phyloP scores from a whole-genome alignment of 495 filamentous ascomycete genomes.

The Talaromyces stipitatus region DNA sequence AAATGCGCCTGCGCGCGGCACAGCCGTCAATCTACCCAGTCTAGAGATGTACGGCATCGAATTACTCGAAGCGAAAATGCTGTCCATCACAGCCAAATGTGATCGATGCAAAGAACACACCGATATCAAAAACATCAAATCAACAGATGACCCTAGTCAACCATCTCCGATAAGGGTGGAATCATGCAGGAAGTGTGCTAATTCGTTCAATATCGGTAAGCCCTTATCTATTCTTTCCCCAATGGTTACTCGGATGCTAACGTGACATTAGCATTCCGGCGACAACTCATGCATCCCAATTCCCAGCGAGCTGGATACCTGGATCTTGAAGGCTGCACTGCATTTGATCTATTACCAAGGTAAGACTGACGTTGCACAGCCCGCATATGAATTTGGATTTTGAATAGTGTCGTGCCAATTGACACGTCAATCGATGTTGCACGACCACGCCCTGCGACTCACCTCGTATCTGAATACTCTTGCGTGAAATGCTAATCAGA shows the following conservation, averaged over 20 bases:
- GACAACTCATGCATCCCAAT: conserved; percentile 68
- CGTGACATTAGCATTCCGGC: conserved; percentile 49
- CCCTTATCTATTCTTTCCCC: not conserved
- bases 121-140: conserved; percentile 61
- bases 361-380: conserved; percentile 19
- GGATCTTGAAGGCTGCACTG: conserved; percentile 70
- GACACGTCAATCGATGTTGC: not conserved
- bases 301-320: conserved; percentile 76
- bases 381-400: not conserved
- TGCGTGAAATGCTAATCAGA: not conserved
- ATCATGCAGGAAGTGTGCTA: conserved; percentile 73
- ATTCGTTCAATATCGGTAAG: conserved; percentile 51
- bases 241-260: not conserved
- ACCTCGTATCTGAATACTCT: not conserved
- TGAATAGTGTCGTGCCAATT: not conserved
- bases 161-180: conserved; percentile 27
- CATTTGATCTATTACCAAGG: conserved; percentile 75
- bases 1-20: conserved; percentile 50
- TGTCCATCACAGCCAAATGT: conserved; percentile 75
- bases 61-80: conserved; percentile 59
- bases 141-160: conserved; percentile 30
- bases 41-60: conserved; percentile 78
- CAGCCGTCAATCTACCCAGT: conserved; percentile 74
- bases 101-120: conserved; percentile 72
- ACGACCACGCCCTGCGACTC: not conserved